Evolutionary conservation across 495 filamentous ascomycete species (phyloP).

Genomic region (Platismatia glauca): DNA sequence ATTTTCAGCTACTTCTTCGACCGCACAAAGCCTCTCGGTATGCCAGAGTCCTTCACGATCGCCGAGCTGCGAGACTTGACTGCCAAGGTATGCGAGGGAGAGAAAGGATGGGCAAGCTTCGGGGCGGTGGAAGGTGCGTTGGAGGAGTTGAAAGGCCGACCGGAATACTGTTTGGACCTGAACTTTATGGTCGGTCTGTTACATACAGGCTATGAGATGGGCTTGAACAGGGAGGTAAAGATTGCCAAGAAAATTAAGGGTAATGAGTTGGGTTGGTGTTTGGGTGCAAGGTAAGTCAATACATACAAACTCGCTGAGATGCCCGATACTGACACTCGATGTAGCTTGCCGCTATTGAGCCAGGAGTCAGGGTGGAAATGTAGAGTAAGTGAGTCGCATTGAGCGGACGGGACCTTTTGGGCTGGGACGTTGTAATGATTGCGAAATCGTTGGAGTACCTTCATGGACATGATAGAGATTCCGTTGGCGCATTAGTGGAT

Average conservation of each 20-base stretch:
- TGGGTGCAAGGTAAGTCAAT: slow-evolving; percentile 76
- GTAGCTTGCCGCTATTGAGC: slow-evolving; percentile 63
- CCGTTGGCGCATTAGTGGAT: not conserved
- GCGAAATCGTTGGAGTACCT: not conserved
- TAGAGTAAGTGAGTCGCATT: slow-evolving; percentile 47
- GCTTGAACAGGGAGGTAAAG: slow-evolving; percentile 86
- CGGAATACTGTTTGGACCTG: slow-evolving; percentile 87
- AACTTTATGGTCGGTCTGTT: slow-evolving; percentile 90
- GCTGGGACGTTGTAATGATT: not conserved
- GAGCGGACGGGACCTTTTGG: not conserved
- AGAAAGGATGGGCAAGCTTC: slow-evolving; percentile 70
- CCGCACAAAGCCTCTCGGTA: slow-evolving; percentile 80
- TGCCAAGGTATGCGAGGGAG: slow-evolving; percentile 72
- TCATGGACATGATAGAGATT: not conserved
- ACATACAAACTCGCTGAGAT: not conserved
- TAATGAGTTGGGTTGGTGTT: slow-evolving; percentile 95
- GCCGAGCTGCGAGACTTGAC: slow-evolving; percentile 79
- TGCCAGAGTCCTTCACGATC: slow-evolving; percentile 91
- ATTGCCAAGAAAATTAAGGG: slow-evolving; percentile 98
- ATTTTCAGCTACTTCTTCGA: slow-evolving; percentile 98
- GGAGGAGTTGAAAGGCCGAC: slow-evolving; percentile 64
- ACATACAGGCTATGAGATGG: slow-evolving; percentile 98
- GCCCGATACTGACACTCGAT: slow-evolving; percentile 28
- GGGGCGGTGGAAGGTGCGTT: slow-evolving; percentile 58
- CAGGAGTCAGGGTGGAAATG: slow-evolving; percentile 71